phyloP scores from a whole-genome alignment of 106 monocot species.

The Allium fistulosum region DNA sequence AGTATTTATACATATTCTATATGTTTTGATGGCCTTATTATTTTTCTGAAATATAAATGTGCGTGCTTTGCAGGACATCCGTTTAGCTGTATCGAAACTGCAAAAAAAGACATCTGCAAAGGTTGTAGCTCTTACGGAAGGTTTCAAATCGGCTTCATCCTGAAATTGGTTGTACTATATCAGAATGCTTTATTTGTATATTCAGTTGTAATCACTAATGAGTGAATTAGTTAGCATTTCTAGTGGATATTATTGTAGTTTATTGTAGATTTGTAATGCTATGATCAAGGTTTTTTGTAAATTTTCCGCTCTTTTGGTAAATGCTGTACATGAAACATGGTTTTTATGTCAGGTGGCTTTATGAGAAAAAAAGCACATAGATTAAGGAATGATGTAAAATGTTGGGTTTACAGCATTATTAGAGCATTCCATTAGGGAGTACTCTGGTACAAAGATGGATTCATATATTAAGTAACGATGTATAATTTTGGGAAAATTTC shows the following conservation, averaged over 20 bases:
- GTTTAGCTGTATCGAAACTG: conserved; percentile 59
- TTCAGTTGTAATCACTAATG: background rate
- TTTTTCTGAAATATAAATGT: background rate
- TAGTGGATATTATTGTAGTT: too few relatives aligned
- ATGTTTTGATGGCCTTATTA: too few relatives aligned
- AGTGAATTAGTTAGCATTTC: background rate
- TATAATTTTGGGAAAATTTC: too few relatives aligned
- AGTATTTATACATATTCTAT: too few relatives aligned
- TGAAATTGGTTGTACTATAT: background rate
- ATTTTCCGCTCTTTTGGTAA: background rate
- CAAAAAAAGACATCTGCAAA: conserved; percentile 73
- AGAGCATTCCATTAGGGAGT: too few relatives aligned
- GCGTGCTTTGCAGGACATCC: conserved; percentile 69
- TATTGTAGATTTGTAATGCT: background rate
- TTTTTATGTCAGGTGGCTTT: too few relatives aligned
- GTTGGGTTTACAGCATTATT: too few relatives aligned
- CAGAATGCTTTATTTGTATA: background rate
- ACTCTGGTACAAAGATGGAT: too few relatives aligned
- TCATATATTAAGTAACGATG: too few relatives aligned
- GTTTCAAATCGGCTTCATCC: conserved; percentile 65
- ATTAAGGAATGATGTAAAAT: too few relatives aligned
- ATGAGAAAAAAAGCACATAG: too few relatives aligned
- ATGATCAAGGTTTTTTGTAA: background rate
- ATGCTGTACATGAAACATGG: too few relatives aligned
- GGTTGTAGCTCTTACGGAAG: conserved; percentile 83